phyloP scores from a whole-genome alignment of 257 asterid species.

The Jacaranda copaia region DNA sequence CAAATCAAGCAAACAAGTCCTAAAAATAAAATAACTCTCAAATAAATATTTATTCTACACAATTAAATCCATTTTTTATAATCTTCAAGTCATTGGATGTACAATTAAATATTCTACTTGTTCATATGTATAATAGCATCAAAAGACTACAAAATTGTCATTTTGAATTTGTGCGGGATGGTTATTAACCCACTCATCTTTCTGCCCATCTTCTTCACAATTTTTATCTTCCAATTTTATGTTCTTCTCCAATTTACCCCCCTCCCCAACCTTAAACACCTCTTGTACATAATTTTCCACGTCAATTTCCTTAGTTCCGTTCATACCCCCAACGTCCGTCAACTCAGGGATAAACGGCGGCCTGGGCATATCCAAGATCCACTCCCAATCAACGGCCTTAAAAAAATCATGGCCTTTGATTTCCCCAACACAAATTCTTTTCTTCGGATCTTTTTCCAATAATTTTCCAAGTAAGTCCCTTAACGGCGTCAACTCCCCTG shows the following conservation, averaged over 20 bases:
- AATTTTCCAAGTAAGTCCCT: slow-evolving; percentile 80
- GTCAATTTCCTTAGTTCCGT: slow-evolving; percentile 60
- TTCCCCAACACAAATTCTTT: slow-evolving; percentile 58
- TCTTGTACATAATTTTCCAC: slow-evolving; percentile 74
- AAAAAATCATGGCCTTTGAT: slow-evolving; percentile 77
- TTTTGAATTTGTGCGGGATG: slow-evolving; percentile 51
- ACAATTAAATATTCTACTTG: neutral
- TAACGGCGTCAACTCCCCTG: slow-evolving; percentile 82
- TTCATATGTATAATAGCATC: slow-evolving; percentile 21
- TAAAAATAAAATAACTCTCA: too few relatives aligned
- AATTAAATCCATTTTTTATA: neutral
- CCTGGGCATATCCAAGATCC: slow-evolving; percentile 64
- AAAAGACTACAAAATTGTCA: slow-evolving; percentile 64
- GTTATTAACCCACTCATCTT: slow-evolving; percentile 53
- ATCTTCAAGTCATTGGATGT: neutral
- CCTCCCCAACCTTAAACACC: slow-evolving; percentile 58
- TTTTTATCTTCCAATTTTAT: neutral
- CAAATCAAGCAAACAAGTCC: too few relatives aligned
- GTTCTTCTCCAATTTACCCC: slow-evolving; percentile 37
- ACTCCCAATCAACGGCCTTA: slow-evolving; percentile 71
- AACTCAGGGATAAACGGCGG: slow-evolving; percentile 85
- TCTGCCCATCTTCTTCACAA: slow-evolving; percentile 36
- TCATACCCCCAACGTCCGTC: slow-evolving; percentile 55
- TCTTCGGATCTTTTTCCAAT: slow-evolving; percentile 76
- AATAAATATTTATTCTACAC: too few relatives aligned